Conservation (phyloP, 306 rosid genomes). For the Rosa chinensis region DNA sequence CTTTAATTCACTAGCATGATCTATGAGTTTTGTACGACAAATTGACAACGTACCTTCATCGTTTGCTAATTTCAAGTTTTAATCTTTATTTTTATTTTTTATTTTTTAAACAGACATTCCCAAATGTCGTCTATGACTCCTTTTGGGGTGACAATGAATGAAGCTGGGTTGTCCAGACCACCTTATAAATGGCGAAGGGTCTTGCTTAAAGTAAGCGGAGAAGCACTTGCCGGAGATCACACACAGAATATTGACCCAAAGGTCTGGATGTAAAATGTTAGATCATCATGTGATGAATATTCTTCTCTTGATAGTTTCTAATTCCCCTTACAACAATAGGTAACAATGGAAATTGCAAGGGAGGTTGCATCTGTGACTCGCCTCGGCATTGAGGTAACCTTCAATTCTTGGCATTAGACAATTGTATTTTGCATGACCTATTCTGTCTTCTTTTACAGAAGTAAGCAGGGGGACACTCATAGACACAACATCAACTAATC, state of each 20-base stretch:
- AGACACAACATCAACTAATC: neutral
- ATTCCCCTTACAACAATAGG: constrained; percentile 36
- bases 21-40: too few relatives aligned
- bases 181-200: constrained; percentile 82
- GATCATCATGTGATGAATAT: neutral
- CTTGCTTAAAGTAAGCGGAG: constrained; percentile 96
- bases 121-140: constrained; percentile 56
- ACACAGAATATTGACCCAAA: constrained; percentile 89
- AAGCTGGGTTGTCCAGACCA: constrained; percentile 41
- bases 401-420: constrained; percentile 3
- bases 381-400: constrained; percentile 90
- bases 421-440: neutral
- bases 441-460: neutral
- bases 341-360: constrained; percentile 91
- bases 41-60: neutral
- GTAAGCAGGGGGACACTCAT: neutral
- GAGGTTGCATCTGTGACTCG: constrained; percentile 96
- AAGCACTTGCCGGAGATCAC: constrained; percentile 94
- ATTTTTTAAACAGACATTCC: constrained; percentile 35
- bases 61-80: constrained; percentile 5
- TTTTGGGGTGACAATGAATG: constrained; percentile 58
- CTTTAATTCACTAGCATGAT: neutral
- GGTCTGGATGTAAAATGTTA: constrained; percentile 40
- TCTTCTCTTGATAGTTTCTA: constrained; percentile 18
- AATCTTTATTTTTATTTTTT: neutral